Percentiles rank a stretch among this genome's conserved stretches.
Conservation (phyloP, 257 asterid species). For the Solanum neorickii region DNA sequence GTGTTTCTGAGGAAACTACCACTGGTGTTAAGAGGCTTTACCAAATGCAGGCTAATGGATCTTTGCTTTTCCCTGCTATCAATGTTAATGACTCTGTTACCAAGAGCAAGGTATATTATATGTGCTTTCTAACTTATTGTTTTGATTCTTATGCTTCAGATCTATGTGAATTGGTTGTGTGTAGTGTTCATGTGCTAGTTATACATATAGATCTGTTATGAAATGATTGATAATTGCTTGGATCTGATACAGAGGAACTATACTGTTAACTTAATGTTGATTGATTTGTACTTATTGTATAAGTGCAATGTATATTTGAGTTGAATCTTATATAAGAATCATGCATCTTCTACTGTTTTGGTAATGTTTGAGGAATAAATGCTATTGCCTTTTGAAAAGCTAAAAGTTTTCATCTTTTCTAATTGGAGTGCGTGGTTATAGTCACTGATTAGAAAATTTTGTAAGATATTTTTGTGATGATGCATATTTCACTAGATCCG, state of each 20-base stretch:
- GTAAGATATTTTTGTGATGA: not conserved
- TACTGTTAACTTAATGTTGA: not conserved
- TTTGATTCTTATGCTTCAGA: not conserved
- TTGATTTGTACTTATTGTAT: not conserved
- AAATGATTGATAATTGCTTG: not conserved
- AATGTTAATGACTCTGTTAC: constrained; percentile 70
- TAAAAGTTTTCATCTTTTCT: not conserved
- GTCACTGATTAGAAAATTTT: not conserved
- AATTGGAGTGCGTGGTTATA: not conserved
- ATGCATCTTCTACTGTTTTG: not conserved
- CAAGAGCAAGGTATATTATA: constrained; percentile 72
- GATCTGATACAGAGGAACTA: not conserved
- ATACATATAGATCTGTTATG: not conserved
- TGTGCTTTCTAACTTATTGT: not conserved
- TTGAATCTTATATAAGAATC: not conserved
- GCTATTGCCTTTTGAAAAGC: not conserved
- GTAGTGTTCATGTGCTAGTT: not conserved
- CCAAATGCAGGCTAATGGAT: constrained; percentile 76
- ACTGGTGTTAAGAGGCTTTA: constrained; percentile 90
- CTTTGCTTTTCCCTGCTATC: constrained; percentile 73
- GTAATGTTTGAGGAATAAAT: not conserved
- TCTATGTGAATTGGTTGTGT: not conserved
- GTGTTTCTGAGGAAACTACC: constrained; percentile 91
- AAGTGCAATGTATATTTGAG: not conserved
- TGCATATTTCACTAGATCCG: not conserved